Conservation (phyloP, 176 grass and related monocot species). For the Juncus inflexus region DNA sequence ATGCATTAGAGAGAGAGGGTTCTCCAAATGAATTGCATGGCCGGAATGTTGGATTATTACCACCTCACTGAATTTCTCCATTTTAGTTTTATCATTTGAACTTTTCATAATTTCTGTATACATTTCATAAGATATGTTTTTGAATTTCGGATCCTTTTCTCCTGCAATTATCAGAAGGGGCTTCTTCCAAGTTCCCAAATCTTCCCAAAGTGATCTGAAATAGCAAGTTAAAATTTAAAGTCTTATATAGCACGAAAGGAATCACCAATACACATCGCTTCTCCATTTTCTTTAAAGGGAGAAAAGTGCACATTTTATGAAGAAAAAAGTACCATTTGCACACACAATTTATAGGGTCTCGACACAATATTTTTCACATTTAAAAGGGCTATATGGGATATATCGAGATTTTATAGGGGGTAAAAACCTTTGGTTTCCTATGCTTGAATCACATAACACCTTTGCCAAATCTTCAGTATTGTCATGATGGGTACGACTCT, state of each 20-base stretch:
- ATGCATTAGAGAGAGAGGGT: constrained; percentile 73
- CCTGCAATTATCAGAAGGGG: constrained; percentile 73
- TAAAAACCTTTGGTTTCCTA: constrained; percentile 64
- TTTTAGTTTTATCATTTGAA: constrained; percentile 22
- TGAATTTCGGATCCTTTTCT: constrained; percentile 76
- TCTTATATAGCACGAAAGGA: too few relatives aligned
- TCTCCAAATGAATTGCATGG: constrained; percentile 88
- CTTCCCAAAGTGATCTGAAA: constrained; percentile 78
- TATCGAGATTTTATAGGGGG: constrained; percentile 12
- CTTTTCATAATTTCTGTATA: constrained; percentile 44
- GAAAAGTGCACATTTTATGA: too few relatives aligned
- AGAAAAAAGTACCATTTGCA: too few relatives aligned
- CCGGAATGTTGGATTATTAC: constrained; percentile 64
- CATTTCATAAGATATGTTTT: constrained; percentile 56
- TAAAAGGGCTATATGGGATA: neutral
- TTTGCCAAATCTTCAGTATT: constrained; percentile 59
- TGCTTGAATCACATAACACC: constrained; percentile 61
- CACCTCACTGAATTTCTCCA: constrained; percentile 42
- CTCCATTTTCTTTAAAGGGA: too few relatives aligned
- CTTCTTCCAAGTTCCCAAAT: constrained; percentile 62
- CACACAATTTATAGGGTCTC: neutral
- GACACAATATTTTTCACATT: neutral
- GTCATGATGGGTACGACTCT: constrained; percentile 51
- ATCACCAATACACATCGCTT: too few relatives aligned
- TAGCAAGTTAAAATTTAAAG: constrained; percentile 29